phyloP scores from a whole-genome alignment of 192 early-diverging fungal genomes.

The Backusella liffmaniae region DNA sequence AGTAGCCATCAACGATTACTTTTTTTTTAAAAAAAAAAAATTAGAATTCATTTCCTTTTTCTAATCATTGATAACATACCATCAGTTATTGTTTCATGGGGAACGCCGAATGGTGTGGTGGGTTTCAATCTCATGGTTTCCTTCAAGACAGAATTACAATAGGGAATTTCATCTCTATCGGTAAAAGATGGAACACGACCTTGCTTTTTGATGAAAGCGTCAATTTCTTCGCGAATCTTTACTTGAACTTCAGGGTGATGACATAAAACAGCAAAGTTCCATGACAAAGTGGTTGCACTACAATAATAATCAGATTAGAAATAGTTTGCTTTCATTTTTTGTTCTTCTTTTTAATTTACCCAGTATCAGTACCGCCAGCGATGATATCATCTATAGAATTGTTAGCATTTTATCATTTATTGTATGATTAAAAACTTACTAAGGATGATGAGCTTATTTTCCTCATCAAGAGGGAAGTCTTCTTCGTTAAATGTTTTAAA shows the following conservation, averaged over 20 bases:
- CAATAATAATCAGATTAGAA: neutral
- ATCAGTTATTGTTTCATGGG: constrained; percentile 14
- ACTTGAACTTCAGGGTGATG: constrained; percentile 23
- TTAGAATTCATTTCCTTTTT: neutral
- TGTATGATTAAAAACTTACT: neutral
- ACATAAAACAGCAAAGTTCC: constrained; percentile 18
- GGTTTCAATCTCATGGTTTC: constrained; percentile 21
- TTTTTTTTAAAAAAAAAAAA: neutral
- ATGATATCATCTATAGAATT: constrained; percentile 5
- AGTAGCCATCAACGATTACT: constrained; percentile 39
- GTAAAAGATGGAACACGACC: neutral
- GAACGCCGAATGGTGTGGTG: neutral
- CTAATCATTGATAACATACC: neutral
- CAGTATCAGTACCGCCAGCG: constrained; percentile 17
- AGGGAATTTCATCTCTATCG: constrained; percentile 14
- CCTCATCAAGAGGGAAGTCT: neutral
- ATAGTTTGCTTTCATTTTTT: neutral
- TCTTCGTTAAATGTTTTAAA: neutral
- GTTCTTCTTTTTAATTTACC: neutral
- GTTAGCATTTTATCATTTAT: neutral
- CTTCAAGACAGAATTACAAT: constrained; percentile 18
- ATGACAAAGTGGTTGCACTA: constrained; percentile 16
- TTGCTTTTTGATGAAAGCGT: neutral
- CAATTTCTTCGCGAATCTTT: constrained; percentile 14
- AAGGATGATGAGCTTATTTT: neutral